phyloP scores from a whole-genome alignment of 768 basidiomycete genomes.

The Cyclocybe aegerita region DNA sequence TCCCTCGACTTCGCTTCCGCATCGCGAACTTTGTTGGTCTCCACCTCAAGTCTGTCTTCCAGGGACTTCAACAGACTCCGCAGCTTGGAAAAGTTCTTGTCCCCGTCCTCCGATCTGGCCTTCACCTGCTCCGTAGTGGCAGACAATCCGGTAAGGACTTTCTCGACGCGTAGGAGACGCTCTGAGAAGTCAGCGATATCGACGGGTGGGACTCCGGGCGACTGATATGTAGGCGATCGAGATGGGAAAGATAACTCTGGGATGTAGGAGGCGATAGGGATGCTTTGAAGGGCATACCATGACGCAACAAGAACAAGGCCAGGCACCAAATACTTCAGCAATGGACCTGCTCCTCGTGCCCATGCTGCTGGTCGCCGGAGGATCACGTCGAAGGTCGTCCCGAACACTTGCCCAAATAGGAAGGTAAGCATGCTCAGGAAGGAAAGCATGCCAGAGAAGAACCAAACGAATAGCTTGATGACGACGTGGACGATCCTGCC shows the following conservation, averaged over 20 bases:
- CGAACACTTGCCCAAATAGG: constrained; percentile 47
- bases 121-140: constrained; percentile 51
- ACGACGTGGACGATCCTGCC: constrained; percentile 37
- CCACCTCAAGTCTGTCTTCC: constrained; percentile 47
- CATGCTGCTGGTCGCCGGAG: constrained; percentile 48
- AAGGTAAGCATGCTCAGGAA: constrained; percentile 37
- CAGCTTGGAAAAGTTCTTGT: constrained; percentile 50
- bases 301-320: constrained; percentile 42
- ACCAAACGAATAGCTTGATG: constrained; percentile 17
- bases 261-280: constrained; percentile 32
- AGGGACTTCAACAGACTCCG: constrained; percentile 52
- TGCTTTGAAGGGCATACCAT: constrained; percentile 44
- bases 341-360: constrained; percentile 29
- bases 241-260: constrained; percentile 25
- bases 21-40: constrained; percentile 37
- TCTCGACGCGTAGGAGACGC: constrained; percentile 65
- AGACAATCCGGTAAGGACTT: constrained; percentile 58
- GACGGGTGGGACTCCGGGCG: constrained; percentile 60
- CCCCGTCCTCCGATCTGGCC: constrained; percentile 51
- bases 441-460: constrained; percentile 25
- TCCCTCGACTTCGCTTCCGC: constrained; percentile 54
- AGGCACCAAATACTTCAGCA: constrained; percentile 41
- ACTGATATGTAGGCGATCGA: constrained; percentile 37
- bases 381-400: constrained; percentile 46
- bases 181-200: constrained; percentile 65